A percentile compares a stretch with the other conserved stretches of the same genome.
Conservation (phyloP, 768 basidiomycete genomes). For the Sistotremastrum niveocremeum region DNA sequence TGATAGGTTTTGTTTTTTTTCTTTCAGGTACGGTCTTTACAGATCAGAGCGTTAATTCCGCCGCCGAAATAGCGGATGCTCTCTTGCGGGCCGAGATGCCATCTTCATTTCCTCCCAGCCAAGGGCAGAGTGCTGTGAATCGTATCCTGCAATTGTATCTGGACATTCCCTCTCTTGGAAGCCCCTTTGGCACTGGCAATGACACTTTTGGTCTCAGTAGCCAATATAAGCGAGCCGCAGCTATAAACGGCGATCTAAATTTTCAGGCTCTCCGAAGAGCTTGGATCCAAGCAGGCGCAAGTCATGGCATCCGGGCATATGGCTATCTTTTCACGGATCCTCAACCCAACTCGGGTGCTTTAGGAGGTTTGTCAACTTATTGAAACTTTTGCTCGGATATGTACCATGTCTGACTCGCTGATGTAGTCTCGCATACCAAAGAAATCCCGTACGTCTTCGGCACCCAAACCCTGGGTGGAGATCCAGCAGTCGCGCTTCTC, state of each 20-base stretch:
- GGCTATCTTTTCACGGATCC: slow-evolving; percentile 10
- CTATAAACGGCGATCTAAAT: slow-evolving; percentile 20
- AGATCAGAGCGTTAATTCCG: slow-evolving; percentile 12
- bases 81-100: slow-evolving; percentile 18
- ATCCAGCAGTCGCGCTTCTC: slow-evolving; percentile 11
- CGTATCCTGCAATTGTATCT: slow-evolving; percentile 27
- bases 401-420: slow-evolving; percentile 1
- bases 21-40: slow-evolving; percentile 24
- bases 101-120: slow-evolving; percentile 13
- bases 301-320: slow-evolving; percentile 3
- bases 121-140: slow-evolving; percentile 12
- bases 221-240: slow-evolving; percentile 26
- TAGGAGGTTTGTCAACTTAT: no score
- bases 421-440: slow-evolving; percentile 19
- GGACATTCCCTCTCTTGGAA: slow-evolving; percentile 26
- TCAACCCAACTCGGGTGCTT: slow-evolving; percentile 1
- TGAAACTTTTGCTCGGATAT: no score
- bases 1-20: not conserved
- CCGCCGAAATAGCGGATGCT: slow-evolving; percentile 13
- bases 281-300: slow-evolving; percentile 1
- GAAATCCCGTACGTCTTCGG: slow-evolving; percentile 26
- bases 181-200: slow-evolving; percentile 33
- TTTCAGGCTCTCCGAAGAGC: slow-evolving; percentile 8
- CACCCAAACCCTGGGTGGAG: slow-evolving; percentile 7
- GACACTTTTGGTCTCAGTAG: slow-evolving; percentile 29